Evolutionary conservation across 352 stramenopile species (phyloP).

Genomic region (Elongisporangium prolatum): DNA sequence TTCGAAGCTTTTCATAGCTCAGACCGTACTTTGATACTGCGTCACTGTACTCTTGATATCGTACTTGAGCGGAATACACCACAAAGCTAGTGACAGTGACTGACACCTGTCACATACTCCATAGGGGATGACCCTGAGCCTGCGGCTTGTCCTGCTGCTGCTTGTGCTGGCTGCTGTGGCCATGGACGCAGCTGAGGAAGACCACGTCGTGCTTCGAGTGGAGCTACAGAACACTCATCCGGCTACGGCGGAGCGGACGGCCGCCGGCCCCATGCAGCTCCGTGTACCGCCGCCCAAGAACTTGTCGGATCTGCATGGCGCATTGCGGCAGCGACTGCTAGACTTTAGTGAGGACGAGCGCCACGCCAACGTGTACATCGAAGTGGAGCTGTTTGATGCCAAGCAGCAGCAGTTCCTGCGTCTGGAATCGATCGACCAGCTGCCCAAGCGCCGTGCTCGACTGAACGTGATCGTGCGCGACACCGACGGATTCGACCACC

Average conservation of each 20-base stretch:
- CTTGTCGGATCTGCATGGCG: slow-evolving; percentile 14
- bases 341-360: neutral
- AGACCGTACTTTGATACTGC: neutral
- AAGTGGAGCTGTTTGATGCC: slow-evolving; percentile 36
- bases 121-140: neutral
- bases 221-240: slow-evolving; percentile 21
- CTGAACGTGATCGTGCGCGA: slow-evolving; percentile 34
- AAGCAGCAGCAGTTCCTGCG: slow-evolving; percentile 25
- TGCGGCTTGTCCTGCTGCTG: neutral
- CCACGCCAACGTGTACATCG: slow-evolving; percentile 12
- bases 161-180: neutral
- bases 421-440: slow-evolving; percentile 17
- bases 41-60: neutral
- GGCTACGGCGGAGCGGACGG: slow-evolving; percentile 4
- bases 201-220: slow-evolving; percentile 15
- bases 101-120: neutral
- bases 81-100: neutral
- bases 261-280: slow-evolving; percentile 19
- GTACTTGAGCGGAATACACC: neutral
- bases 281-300: slow-evolving; percentile 14
- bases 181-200: neutral
- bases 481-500: slow-evolving; percentile 5
- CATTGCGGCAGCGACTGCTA: slow-evolving; percentile 17
- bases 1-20: neutral
- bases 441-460: slow-evolving; percentile 21